Evolutionary conservation across 441 rosid species (phyloP), one percentile per base, ranked within the genome.

Genomic region (Bocquillonia castaneifolia): DNA sequence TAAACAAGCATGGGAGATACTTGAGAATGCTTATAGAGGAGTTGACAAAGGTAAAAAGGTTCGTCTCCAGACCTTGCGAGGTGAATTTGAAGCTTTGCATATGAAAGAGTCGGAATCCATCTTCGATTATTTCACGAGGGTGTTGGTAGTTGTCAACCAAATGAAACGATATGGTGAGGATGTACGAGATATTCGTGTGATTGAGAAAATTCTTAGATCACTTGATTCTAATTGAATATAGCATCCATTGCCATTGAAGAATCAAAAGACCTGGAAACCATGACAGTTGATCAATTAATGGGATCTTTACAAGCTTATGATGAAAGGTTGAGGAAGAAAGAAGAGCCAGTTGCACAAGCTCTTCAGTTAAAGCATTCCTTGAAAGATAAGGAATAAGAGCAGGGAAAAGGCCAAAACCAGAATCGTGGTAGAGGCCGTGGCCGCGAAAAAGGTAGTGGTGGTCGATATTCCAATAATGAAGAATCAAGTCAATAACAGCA

Each of bases 91-190:
- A 18, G 1, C 22, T 17, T 26, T 17, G 23, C 47, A 26, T 58
- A 71, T 60, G 59, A 63, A 63, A 31, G 40, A 26, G 8, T 63
- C 13, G 0, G 59, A 78, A 63, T 61, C 45, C 15, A 40, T 70
- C 34, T 60, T 25, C 17, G 28, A 61, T 12, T 73, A 60, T 32
- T 77, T 69, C 28, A 1, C 51, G 6, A 2, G 39, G 40, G 57
- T 69, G 0, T 13, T 32, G 9, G 2, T 0, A 0, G n/a, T 73
- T 34, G 47, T 51, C 0, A 66, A 74, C 10, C 59, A 77, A 70
- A 8, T 67, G 13, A 59, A 39, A 8, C 65, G 65, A 51, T 26
- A 55, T 50, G 67, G 54, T 6, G 70, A 77, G 59, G 23, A 4
- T 0, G 0, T 70, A 2, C n/a, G 57, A 4, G 73, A 77, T 25